Conservation (phyloP, 495 filamentous ascomycete genomes). For the Penicillium manginii region DNA sequence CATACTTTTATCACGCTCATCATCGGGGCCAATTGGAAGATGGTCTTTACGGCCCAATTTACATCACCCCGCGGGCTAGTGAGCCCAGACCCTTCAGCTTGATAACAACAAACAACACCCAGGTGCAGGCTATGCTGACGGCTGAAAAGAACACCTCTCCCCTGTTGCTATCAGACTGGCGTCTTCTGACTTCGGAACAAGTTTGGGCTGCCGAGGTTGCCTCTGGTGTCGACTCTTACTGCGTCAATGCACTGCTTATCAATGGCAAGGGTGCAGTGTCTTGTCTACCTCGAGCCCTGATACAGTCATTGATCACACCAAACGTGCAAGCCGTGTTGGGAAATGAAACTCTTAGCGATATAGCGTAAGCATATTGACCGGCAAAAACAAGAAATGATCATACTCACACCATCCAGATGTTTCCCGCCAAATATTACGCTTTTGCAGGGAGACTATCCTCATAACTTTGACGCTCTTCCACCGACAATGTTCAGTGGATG, state of each 20-base stretch:
- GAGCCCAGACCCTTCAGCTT: slow-evolving; percentile 48
- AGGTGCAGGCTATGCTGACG: slow-evolving; percentile 46
- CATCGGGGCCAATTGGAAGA: slow-evolving; percentile 55
- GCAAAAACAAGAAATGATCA: neutral
- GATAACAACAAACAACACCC: slow-evolving; percentile 42
- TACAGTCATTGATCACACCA: slow-evolving; percentile 38
- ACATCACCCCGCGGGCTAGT: slow-evolving; percentile 40
- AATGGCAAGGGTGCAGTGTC: slow-evolving; percentile 58
- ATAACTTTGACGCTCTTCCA: slow-evolving; percentile 26
- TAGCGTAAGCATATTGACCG: slow-evolving; percentile 40
- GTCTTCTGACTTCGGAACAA: slow-evolving; percentile 52
- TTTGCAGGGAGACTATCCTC: slow-evolving; percentile 23
- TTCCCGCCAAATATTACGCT: slow-evolving; percentile 23
- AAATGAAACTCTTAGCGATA: slow-evolving; percentile 46
- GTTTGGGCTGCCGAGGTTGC: slow-evolving; percentile 41
- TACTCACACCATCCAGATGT: slow-evolving; percentile 18
- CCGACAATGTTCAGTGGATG: slow-evolving; percentile 39
- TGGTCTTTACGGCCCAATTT: slow-evolving; percentile 57
- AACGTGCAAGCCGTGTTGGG: slow-evolving; percentile 30
- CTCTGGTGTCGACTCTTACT: slow-evolving; percentile 44
- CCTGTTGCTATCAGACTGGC: slow-evolving; percentile 59
- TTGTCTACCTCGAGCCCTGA: slow-evolving; percentile 43
- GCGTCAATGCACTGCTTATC: slow-evolving; percentile 56
- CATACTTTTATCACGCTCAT: slow-evolving; percentile 57
- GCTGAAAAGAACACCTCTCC: slow-evolving; percentile 50